Evolutionary conservation across 768 basidiomycete species (phyloP).

Genomic region (Tephrocybe sp.): DNA sequence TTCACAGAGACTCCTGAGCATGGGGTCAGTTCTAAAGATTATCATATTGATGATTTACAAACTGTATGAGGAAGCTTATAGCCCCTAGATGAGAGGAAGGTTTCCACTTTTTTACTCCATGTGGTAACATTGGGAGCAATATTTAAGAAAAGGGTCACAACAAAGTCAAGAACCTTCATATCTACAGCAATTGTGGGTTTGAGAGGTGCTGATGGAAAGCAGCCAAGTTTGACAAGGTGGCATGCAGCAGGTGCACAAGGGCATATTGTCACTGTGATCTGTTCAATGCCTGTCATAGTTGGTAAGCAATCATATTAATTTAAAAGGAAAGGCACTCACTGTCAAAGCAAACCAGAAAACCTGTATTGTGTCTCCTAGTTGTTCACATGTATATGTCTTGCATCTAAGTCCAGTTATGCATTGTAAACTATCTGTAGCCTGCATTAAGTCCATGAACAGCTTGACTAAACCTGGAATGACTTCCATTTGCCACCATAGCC

Average conservation of each 20-base stretch:
- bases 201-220: conserved; percentile 29
- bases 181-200: conserved; percentile 32
- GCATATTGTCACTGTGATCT: conserved; percentile 12
- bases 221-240: conserved; percentile 24
- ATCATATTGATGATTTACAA: background rate
- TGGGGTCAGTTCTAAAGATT: background rate
- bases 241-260: conserved; percentile 10
- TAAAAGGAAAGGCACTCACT: background rate
- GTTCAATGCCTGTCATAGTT: background rate
- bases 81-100: conserved; percentile 18
- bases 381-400: background rate
- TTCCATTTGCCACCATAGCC: conserved; percentile 4
- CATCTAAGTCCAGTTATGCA: background rate
- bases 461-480: background rate
- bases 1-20: conserved; percentile 21
- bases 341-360: conserved; percentile 3
- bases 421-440: background rate
- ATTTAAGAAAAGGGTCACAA: conserved; percentile 21
- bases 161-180: conserved; percentile 29
- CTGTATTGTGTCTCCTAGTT: background rate
- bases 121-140: conserved; percentile 28
- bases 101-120: conserved; percentile 27
- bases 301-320: background rate
- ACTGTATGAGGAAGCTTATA: conserved; percentile 21
- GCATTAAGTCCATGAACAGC: background rate